Evolutionary conservation across 2,329 filamentous ascomycete genomes (phyloP).

Genomic region (Trichoderma atrobrunneum): DNA sequence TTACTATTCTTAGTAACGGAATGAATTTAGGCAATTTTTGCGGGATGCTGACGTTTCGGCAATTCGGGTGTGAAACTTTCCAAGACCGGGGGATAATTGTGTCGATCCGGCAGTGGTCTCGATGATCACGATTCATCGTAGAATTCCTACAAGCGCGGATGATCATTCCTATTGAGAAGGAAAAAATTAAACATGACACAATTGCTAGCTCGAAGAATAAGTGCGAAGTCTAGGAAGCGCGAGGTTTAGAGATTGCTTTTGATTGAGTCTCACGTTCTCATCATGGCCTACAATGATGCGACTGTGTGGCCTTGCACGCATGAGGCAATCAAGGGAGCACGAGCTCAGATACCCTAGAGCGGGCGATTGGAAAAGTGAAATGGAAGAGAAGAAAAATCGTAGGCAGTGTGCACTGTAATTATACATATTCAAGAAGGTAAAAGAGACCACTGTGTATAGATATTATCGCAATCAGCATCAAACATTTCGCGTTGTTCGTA

Average conservation of each 20-base stretch:
- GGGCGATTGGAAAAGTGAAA: background rate
- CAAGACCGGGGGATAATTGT: background rate
- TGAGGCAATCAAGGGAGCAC: background rate
- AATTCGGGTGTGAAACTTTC: background rate
- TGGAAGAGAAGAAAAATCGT: background rate
- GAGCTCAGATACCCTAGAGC: background rate
- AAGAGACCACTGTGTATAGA: background rate
- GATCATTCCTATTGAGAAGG: background rate
- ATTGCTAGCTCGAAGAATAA: background rate
- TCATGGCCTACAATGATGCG: background rate
- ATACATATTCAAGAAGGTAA: background rate
- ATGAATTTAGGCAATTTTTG: background rate
- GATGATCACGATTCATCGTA: background rate
- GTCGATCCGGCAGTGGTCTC: background rate
- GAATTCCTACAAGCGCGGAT: background rate
- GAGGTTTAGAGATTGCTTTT: background rate
- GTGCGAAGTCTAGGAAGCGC: background rate
- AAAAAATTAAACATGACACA: background rate
- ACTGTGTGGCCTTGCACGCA: background rate
- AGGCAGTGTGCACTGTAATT: background rate
- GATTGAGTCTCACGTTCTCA: background rate
- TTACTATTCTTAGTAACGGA: background rate
- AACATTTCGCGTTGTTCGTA: background rate
- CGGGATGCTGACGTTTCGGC: background rate
- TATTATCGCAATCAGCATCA: background rate